phyloP scores from a whole-genome alignment of 176 grass and related monocot genomes.

The Triticum dicoccoides region DNA sequence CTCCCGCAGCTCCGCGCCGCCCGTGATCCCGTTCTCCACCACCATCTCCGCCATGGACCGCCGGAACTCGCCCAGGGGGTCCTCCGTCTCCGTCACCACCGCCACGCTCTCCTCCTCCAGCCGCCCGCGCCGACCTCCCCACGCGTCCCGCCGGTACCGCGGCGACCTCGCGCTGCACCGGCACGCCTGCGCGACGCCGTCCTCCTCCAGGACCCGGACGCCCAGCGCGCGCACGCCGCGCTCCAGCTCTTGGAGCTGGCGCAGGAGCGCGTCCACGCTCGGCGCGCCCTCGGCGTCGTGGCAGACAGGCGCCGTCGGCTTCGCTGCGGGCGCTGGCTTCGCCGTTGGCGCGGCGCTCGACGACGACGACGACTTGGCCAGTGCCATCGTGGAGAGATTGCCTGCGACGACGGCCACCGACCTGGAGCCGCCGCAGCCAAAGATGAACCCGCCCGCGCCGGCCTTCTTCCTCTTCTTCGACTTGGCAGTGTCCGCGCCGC shows the following conservation, averaged over 20 bases:
- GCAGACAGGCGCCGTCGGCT: background rate
- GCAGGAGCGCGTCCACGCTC: slow-evolving; percentile 52
- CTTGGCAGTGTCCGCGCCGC: background rate
- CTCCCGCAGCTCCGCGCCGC: slow-evolving; percentile 54
- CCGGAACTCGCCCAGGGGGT: slow-evolving; percentile 86
- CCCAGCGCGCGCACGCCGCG: slow-evolving; percentile 39
- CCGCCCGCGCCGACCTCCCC: slow-evolving; percentile 23
- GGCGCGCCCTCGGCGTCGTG: slow-evolving; percentile 9
- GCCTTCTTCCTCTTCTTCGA: slow-evolving; percentile 13
- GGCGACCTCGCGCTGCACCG: background rate
- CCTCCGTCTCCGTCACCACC: slow-evolving; percentile 75
- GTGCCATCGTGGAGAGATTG: slow-evolving; percentile 19
- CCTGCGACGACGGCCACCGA: slow-evolving; percentile 34
- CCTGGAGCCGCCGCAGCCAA: slow-evolving; percentile 49
- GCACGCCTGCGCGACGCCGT: background rate
- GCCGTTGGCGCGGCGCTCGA: background rate
- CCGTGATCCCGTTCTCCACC: slow-evolving; percentile 77
- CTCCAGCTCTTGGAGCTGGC: slow-evolving; percentile 62
- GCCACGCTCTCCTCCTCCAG: slow-evolving; percentile 66
- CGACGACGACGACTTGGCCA: background rate
- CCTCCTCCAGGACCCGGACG: background rate
- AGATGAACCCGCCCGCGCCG: slow-evolving; percentile 31
- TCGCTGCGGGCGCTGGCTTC: background rate
- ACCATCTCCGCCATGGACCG: slow-evolving; percentile 93
- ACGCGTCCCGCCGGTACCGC: background rate